A percentile compares a stretch with the other conserved stretches of the same genome.
phyloP scores from a whole-genome alignment of 805 yeast species.

The Candida manassasensis region DNA sequence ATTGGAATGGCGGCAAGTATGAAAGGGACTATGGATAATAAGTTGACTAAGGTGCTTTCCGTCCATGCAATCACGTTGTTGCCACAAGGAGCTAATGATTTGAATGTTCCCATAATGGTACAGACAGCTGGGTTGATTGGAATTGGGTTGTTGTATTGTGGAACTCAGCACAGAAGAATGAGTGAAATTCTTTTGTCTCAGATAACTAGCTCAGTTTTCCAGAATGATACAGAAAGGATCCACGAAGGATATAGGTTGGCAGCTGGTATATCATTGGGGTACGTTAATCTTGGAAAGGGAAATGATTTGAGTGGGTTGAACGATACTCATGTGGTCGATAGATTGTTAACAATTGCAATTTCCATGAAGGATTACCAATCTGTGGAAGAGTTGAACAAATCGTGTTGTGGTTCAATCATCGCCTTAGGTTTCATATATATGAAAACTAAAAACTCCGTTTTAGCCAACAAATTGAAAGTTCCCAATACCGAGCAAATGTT shows the following conservation, averaged over 20 bases:
- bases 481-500: slow-evolving; percentile 57
- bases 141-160: slow-evolving; percentile 76
- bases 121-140: slow-evolving; percentile 93
- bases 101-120: slow-evolving; percentile 76
- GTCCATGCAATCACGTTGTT: slow-evolving; percentile 90
- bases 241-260: slow-evolving; percentile 81
- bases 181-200: slow-evolving; percentile 74
- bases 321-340: slow-evolving; percentile 62
- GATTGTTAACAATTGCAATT: slow-evolving; percentile 52
- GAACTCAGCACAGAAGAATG: slow-evolving; percentile 80
- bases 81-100: slow-evolving; percentile 86
- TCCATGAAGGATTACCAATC: slow-evolving; percentile 62
- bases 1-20: slow-evolving; percentile 92
- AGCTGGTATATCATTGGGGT: slow-evolving; percentile 86
- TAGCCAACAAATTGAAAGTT: slow-evolving; percentile 58
- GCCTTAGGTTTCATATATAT: slow-evolving; percentile 73
- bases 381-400: slow-evolving; percentile 52
- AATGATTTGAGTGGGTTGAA: slow-evolving; percentile 51
- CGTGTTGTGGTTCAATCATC: slow-evolving; percentile 68
- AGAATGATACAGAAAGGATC: slow-evolving; percentile 52
- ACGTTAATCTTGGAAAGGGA: slow-evolving; percentile 76
- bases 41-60: slow-evolving; percentile 82
- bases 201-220: slow-evolving; percentile 48
- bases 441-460: slow-evolving; percentile 53
- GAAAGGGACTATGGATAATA: slow-evolving; percentile 76